These are phyloP conservation scores for Massarina eburnea DNA, from an alignment of 2,329 filamentous ascomycete species.

Conservation along the genomic window DNA sequence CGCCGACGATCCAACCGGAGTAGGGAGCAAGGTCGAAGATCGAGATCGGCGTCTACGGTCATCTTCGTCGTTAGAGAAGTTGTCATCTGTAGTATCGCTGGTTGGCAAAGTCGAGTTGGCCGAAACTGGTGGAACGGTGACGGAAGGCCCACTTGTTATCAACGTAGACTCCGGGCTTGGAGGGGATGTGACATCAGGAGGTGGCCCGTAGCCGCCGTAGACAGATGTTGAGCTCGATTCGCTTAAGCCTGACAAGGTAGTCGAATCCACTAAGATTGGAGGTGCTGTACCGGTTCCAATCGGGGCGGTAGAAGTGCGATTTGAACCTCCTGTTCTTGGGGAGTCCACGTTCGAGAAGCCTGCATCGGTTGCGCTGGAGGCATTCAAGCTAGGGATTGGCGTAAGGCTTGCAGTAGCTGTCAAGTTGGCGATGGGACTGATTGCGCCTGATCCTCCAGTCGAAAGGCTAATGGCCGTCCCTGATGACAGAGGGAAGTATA, in stretches of 20 bases:
- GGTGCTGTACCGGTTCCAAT: background rate
- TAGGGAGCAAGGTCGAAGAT: background rate
- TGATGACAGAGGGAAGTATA: conserved; percentile 8
- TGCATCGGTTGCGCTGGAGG: background rate
- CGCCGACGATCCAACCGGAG: background rate
- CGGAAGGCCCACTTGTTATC: conserved; percentile 6
- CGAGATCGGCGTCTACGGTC: conserved; percentile 2
- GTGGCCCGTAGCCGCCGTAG: background rate
- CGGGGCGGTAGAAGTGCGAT: background rate
- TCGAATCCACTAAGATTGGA: background rate
- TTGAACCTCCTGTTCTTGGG: background rate
- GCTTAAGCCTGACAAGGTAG: background rate
- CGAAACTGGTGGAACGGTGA: conserved; percentile 7
- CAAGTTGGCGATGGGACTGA: conserved; percentile 6
- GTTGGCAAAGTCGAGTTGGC: conserved; percentile 6
- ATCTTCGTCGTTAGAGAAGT: conserved; percentile 2
- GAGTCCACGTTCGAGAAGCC: conserved; percentile 2
- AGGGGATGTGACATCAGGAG: background rate
- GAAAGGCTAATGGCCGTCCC: conserved; percentile 7
- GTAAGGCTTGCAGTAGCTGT: conserved; percentile 10
- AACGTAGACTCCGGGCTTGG: background rate
- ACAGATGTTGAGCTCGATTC: background rate
- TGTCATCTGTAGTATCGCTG: background rate
- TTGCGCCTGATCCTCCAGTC: conserved; percentile 4
- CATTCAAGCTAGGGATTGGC: conserved; percentile 3